Evolutionary conservation across 148 eudicot species (phyloP), one percentile per base, ranked within the genome.

Genomic region (Camellia japonica): DNA sequence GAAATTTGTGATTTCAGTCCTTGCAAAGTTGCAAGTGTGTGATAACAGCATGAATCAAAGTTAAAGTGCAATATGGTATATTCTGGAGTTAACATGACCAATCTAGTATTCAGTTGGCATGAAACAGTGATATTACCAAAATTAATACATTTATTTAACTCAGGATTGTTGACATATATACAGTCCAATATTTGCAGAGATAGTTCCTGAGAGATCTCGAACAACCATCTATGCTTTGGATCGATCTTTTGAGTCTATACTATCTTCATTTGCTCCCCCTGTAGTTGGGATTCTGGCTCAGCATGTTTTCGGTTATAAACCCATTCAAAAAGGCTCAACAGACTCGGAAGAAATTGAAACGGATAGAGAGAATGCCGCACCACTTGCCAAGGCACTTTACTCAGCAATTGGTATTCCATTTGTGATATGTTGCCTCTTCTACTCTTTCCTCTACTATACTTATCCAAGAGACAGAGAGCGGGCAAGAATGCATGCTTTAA

Each of bases 101-200:
- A 72, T 52, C 60, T 72, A 52, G 20, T 55, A 73, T 47, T 2
- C 7, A 7, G 13, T 73, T 6, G 18, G 16, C 20, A 59, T 16
- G 18, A 14, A 59, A 14, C n/a, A 2, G 62, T 59, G 4, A 14
- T 6, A 4, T 42, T 68, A 1, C 3, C 2, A 16, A n/a, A 46
- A 1, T 2, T 2, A 12, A 5, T 62, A 68, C 51, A 2, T 68
- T 71, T 71, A 12, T 51, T 23, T 4, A 71, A 71, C 46, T 68
- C 18, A 54, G 43, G 30, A 20, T 70, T 58, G n/a, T 71, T 78
- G 77, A 82, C 77, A 62, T 62, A 74, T 90, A 43, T 76, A 78
- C 90, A 93, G 97, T 84, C 98, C 98, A 30, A 93, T 95, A 72
- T 95, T 95, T 86, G 99, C 98, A 88, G 99, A 95, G 84, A 95